Evolutionary conservation across 306 rosid species (phyloP).

Genomic region (Alnus rubra): DNA sequence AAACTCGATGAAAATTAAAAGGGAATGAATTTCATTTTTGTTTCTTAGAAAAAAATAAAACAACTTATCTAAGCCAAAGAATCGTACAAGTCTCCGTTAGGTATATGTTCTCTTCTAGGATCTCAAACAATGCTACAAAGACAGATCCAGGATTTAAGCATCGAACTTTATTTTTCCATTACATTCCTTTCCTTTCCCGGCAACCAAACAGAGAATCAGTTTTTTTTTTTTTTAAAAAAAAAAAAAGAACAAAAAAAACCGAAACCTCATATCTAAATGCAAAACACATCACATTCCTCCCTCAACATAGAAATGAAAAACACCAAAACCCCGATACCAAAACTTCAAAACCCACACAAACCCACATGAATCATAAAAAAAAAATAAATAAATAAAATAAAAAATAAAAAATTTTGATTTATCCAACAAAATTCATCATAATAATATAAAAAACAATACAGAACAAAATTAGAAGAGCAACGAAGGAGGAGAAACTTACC

Average conservation of each 20-base stretch:
- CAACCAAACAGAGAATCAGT: slow-evolving; percentile 10
- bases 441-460: neutral
- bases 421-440: neutral
- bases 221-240: neutral
- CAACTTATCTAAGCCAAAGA: neutral
- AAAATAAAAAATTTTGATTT: neutral
- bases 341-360: neutral
- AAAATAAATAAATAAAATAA: neutral
- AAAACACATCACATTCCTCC: neutral
- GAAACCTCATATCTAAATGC: slow-evolving; percentile 10
- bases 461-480: neutral
- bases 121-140: neutral
- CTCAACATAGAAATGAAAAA: slow-evolving; percentile 1
- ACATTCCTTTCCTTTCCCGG: slow-evolving; percentile 1
- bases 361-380: too few species aligned
- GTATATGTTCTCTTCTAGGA: too few species aligned
- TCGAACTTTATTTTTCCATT: too few species aligned
- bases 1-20: neutral
- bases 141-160: neutral
- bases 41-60: neutral
- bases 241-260: neutral
- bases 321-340: neutral
- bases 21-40: neutral
- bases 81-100: too few species aligned
- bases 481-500: slow-evolving; percentile 42